A percentile compares a stretch with the other conserved stretches of the same genome.
Evolutionary conservation across 345 rosid genomes (phyloP).

Genomic region (Lenwebbia sp.): DNA sequence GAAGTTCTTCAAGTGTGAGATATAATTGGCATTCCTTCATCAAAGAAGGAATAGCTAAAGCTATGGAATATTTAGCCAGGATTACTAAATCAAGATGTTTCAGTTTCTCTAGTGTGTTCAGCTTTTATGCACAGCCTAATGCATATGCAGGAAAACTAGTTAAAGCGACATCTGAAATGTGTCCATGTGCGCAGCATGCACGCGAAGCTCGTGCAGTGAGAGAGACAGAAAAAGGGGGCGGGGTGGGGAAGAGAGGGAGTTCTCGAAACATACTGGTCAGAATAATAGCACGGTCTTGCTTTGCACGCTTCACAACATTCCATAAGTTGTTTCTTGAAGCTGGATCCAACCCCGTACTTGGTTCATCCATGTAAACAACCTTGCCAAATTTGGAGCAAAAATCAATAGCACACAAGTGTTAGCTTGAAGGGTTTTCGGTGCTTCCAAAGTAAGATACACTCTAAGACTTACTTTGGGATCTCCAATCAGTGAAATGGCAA

Average conservation of each 20-base stretch:
- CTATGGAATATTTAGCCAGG: not conserved
- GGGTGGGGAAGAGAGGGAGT: not conserved
- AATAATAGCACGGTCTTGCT: conserved; percentile 66
- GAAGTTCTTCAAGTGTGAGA: not conserved
- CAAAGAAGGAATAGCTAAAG: not conserved
- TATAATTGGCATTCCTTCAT: not conserved
- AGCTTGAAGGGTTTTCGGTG: not conserved
- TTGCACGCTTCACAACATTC: conserved; percentile 82
- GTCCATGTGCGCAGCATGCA: no score
- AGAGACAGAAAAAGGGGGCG: not conserved
- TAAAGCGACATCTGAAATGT: no score
- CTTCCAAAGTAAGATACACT: not conserved
- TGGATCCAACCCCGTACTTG: conserved; percentile 97
- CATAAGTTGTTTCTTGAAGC: conserved; percentile 87
- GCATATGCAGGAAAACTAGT: no score
- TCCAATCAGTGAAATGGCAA: conserved; percentile 90
- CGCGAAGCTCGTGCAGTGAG: no score
- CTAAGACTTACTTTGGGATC: conserved; percentile 56
- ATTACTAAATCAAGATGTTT: no score
- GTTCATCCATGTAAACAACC: conserved; percentile 99
- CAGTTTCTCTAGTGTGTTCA: no score
- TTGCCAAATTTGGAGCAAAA: not conserved
- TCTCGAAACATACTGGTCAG: conserved; percentile 48
- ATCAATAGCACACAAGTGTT: not conserved
- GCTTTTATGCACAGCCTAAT: no score